Base-by-base conservation (phyloP, 2,329 filamentous ascomycete species). In the Lecanicillium sp. region DNA sequence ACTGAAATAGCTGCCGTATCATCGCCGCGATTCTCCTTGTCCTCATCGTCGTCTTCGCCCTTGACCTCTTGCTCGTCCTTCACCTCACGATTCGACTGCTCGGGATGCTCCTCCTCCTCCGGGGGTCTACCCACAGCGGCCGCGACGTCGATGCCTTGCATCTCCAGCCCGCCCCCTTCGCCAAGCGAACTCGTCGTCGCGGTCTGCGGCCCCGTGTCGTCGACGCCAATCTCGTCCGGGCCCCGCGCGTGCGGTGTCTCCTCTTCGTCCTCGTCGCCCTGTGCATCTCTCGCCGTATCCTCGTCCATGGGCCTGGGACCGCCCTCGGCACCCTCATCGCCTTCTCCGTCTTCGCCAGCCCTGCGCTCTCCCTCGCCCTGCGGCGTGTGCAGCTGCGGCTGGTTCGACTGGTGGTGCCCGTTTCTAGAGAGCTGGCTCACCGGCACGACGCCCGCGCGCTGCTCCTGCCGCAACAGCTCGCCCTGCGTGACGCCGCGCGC, bases 391-490 rank as follows among this genome's bases (percentile, higher is more conserved):
- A 17, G 42, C 11, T 38, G 44, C 19, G 32, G 35, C 11, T 29
- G 26, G 12, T 17, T 11, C 4, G 17, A 24, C 19, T 43, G 40
- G 1, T 43, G 40, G 2, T 30, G 39, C 19, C 32, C 71, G 35
- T 60, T 65, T 44, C 75, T 68, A 35, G 71, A 66, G 20, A 81
- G 67, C 61, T 85, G 82, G 49, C 73, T 78, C 27, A 82, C 77
- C 20, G 87, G 85, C 6, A 91, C 84, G 14, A 91, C 81, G 30
- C 87, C 87, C 1, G 86, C 85, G 60, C 86, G 81, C 67, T 94
- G 89, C 64, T 94, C 89, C 66, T 93, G 86, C n/a, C 89, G 75
- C 20, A 94, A 71, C 19, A 94, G 73, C 64, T 94, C 89, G 40
- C 88, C 88, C 66, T 95, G 89, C 1, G 87, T 90, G 44, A 90